Evolutionary conservation across 441 rosid species (phyloP), one percentile per base, ranked within the genome.

Genomic region (Iberis amara): DNA sequence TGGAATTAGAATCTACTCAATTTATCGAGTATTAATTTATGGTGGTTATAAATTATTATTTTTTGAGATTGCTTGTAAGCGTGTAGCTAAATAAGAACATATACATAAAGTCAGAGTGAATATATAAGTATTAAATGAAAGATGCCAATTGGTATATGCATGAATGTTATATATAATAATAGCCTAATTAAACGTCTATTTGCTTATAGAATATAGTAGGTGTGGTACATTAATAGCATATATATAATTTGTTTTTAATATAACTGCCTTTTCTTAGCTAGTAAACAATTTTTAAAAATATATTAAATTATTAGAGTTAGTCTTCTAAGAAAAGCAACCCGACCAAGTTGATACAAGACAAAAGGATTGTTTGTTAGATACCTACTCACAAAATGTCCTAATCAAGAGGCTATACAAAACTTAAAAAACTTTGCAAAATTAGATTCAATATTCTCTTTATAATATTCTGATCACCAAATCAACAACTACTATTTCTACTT

Each of bases 331-430:
- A 65, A 57, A 58, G 69, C 60, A 58, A 46, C 39, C 64, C 65
- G 55, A 65, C 70, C 60, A 65, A 58, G 39, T 13, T 57, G 53
- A 57, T 51, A 47, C 7, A 57, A 35, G 65, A 65, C 64, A 65
- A 53, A 41, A 58, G 45, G 15, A 45, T 5, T 52, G 60, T 65
- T 26, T 52, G 60, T 45, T 59, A 44, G 42, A 38, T 32, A 64
- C 64, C 69, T 50, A 57, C 69, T 57, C 57, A 43, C 54, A 57
- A 21, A 31, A 45, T 52, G 59, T 65, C 64, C n/a, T 49, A 39
- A 57, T 58, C 69, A 44, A 57, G 15, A 18, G 21, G 21, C 21
- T 18, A 18, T 18, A 18, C 21, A 18, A 18, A 18, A 18, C 1
- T 57, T 35, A 14, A n/a, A 7, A 47, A 24, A 47, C 35, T 18